These are phyloP conservation scores for Nicotiana rustica DNA, from an alignment of 305 asterid genomes.

Conservation along the genomic window DNA sequence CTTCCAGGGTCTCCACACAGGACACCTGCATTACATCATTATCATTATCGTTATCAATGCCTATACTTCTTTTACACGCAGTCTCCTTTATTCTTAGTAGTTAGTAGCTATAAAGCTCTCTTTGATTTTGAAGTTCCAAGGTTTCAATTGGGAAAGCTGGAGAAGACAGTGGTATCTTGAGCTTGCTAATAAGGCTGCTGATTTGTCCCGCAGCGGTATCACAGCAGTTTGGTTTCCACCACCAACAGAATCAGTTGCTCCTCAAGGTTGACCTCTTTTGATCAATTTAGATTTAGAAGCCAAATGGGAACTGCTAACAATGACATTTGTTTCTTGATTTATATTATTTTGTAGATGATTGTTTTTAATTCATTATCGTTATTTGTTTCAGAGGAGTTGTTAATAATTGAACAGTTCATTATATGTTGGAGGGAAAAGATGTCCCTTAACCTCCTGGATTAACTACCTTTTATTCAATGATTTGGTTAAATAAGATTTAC, in stretches of 20 bases:
- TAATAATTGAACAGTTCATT: background rate
- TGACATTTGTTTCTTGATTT: constrained; percentile 3
- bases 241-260: constrained; percentile 61
- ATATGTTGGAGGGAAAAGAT: background rate
- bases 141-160: constrained; percentile 63
- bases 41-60: background rate
- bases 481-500: constrained; percentile 4
- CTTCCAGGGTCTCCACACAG: constrained; percentile 22
- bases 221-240: constrained; percentile 61
- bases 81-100: background rate
- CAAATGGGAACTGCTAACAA: constrained; percentile 16
- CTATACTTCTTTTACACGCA: constrained; percentile 9
- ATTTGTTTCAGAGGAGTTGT: background rate
- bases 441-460: constrained; percentile 21
- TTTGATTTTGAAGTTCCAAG: constrained; percentile 46
- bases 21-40: constrained; percentile 18
- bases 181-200: constrained; percentile 54
- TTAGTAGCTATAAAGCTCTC: constrained; percentile 25
- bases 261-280: constrained; percentile 47
- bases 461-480: background rate
- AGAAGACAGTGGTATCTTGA: constrained; percentile 56
- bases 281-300: constrained; percentile 16
- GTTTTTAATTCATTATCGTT: background rate
- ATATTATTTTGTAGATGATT: background rate
- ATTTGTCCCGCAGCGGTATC: constrained; percentile 54